Evolutionary conservation across 1,284 basidiomycete species (phyloP), one percentile per base, ranked within the genome.

Genomic region (Agroathelia rolfsii): DNA sequence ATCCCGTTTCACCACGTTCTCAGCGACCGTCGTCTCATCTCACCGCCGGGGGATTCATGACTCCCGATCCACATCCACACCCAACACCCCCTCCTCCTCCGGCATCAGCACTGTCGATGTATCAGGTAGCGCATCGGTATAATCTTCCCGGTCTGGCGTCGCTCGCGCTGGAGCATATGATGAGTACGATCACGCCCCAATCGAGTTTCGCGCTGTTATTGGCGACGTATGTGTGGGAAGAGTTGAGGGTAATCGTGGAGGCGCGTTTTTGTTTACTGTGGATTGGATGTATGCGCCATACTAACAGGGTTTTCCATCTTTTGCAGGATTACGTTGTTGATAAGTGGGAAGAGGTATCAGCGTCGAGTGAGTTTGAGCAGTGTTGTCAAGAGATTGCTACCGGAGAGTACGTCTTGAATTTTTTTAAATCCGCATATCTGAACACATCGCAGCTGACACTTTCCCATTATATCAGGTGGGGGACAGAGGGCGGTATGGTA

Each of bases 41-140:
- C n/a, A n/a, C 47, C 50, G 4, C 43, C 50, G 6, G 42, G 52
- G 3, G 36, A 46, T 12, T 53, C 55, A 14, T 42, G 29, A 58
- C 44, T 23, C 56, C 62, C 3, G 86, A 90, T 46, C 84, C 83
- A 3, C 83, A 90, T 54, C 52, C 64, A 1, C 86, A 89, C 47
- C 85, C 84, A 2, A 72, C 76, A 3, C 56, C 69, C 6, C 47
- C 67, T 3, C 76, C 79, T 2, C 55, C 61, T 2, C 70, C 81
- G 13, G 79, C 79, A 12, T 80, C 77, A 17, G 81, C 84, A 1
- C 57, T 92, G 20, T 72, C 80, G 0, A 71, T 89, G 45, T 92
- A 86, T 57, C 75, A 81, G 46, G 65, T 88, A 10, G 81, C 85
- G 7, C 84, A 89, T 58, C 66, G 84, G 23, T 90, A 89, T 52